Base-by-base conservation (phyloP, 352 stramenopile genomes). In the Phytopythium sindhum region DNA sequence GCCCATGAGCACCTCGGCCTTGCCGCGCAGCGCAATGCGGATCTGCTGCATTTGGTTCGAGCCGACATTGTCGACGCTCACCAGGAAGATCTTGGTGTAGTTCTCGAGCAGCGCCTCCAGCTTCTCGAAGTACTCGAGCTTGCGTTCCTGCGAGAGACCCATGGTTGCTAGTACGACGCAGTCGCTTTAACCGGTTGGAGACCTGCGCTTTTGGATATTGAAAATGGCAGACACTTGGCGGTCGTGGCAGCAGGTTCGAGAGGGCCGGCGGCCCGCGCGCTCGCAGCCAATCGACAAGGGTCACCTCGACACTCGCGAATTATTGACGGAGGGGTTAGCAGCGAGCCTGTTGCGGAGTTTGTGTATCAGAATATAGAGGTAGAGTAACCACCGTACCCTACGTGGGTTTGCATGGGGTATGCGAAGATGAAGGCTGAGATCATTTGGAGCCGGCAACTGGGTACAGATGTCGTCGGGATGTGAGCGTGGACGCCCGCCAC, bases 21-120 rank as follows among this genome's bases (percentile, higher is more conserved):
- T 88, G 72, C 94, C 93, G 69, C 97, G 96, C 24, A 99, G 93
- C 31, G 85, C 86, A 41, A 97, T 86, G 90, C 98, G 96, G 74
- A 99, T 99, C 72, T 98, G 81, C 78, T 99, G 97, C 78, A 99
- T 98, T 87, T 99, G 98, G 73, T 97, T 97, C 66, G 97, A 99
- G 66, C 97, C 97, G 56, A 99, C 98, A 89, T 99, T 99, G 91
- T 99, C 97, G 62, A 99, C 96, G 69, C 90, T 84, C 24, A 99
- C 97, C 60, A 99, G 72, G 82, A 99, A 99, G 85, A 98, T 97
- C 80, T 98, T 98, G 79, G 81, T 97, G 93, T 99, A 99, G 61
- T 88, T 93, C 54, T 96, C 84, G 60, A 99, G 88, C 51, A 99
- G 86, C 44, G 80, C 60, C 84, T 99, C 98, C 69, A 99, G 93